Evolutionary conservation across 495 filamentous ascomycete species (phyloP).

Genomic region (Penicillium cosmopolitanum): DNA sequence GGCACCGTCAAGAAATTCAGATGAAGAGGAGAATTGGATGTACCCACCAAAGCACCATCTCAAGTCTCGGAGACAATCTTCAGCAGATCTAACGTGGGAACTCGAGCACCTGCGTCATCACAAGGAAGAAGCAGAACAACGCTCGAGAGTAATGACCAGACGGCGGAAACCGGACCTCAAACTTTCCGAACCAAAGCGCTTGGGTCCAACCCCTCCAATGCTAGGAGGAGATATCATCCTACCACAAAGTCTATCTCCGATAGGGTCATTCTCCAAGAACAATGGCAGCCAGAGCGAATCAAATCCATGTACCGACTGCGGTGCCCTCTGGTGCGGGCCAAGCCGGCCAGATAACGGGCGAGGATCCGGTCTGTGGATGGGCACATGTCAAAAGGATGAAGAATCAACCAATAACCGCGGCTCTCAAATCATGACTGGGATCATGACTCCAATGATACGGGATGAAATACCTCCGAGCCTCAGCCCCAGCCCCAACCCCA

Average conservation of each 20-base stretch:
- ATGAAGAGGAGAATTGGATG: conserved; percentile 36
- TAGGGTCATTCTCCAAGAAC: conserved; percentile 74
- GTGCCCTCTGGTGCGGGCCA: conserved; percentile 48
- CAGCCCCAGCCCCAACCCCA: conserved; percentile 35
- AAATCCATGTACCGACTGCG: conserved; percentile 26
- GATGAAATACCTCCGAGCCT: conserved; percentile 17
- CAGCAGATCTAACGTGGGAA: conserved; percentile 54
- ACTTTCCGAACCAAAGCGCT: conserved; percentile 51
- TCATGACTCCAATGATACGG: conserved; percentile 31
- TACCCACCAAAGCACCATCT: conserved; percentile 40
- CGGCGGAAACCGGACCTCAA: conserved; percentile 22
- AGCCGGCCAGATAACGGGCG: conserved; percentile 29
- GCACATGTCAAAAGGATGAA: conserved; percentile 46
- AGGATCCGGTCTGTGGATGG: conserved; percentile 69
- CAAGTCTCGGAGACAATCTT: conserved; percentile 47
- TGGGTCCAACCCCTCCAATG: conserved; percentile 74
- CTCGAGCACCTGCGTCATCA: conserved; percentile 54
- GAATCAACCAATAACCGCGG: conserved; percentile 9
- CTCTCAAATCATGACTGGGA: conserved; percentile 21
- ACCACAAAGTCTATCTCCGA: conserved; percentile 75
- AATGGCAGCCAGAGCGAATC: conserved; percentile 1
- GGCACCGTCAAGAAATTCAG: conserved; percentile 42
- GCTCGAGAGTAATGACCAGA: conserved; percentile 30
- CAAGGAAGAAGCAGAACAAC: conserved; percentile 50
- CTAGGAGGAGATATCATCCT: conserved; percentile 76